Evolutionary conservation across 805 yeast genomes (phyloP), one percentile per base, ranked within the genome.

Genomic region (Saccharomycopsis fibuligera): DNA sequence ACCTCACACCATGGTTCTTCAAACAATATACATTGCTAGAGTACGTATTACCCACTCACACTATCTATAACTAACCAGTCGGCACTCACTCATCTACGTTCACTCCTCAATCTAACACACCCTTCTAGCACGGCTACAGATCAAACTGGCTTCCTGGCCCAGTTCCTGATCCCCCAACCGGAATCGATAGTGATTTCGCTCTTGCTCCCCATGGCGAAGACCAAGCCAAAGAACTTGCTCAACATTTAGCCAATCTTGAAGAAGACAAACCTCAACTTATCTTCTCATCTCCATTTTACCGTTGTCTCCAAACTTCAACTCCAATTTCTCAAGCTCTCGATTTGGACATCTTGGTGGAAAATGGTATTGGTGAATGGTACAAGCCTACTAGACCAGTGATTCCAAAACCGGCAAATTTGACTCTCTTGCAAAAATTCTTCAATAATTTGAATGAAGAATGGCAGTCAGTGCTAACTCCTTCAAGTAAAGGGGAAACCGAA

Each of bases 311-410:
- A 60, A 90, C 98, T 0, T 73, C 83, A 5, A 65, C 73, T 9
- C 95, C 96, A 2, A 71, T 82, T 12, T 79, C 95, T 1, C 69
- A 78, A 38, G 61, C 62, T 24, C 64, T 88, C 14, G 79, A 72
- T 4, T 57, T 85, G 31, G 77, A 79, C 10, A 75, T 90, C 9
- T 72, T 67, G 43, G 64, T 86, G 3, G 99, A 93, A 58, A 67
- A 81, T 46, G 98, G 97, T 0, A 72, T 91, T 23, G 95, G 96
- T 21, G 97, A 93, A 66, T 89, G 96, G 95, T 91, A 85, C 60
- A 77, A 78, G 57, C 79, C 78, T n/a, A 77, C 76, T 39, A 70
- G 96, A 57, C 70, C 70, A 1, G 68, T 78, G 12, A 78, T 85
- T 52, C 95, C 97, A 2, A 67, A 64, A 23, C 90, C 96, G 1